phyloP scores from a whole-genome alignment of 352 stramenopile genomes.

The Globisporangium polare region DNA sequence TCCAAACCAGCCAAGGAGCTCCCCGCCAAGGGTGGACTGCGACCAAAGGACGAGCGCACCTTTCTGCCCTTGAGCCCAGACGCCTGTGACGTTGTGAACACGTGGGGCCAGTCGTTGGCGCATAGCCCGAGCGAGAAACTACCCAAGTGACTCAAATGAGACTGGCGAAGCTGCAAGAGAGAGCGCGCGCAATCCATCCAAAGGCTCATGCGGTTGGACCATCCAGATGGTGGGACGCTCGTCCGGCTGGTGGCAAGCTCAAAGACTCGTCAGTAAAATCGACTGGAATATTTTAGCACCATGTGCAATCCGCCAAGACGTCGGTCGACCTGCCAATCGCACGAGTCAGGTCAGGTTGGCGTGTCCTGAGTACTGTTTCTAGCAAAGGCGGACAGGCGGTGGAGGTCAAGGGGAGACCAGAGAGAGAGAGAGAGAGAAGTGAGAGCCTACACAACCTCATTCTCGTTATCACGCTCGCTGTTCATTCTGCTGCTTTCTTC shows the following conservation, averaged over 20 bases:
- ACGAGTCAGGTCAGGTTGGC: neutral
- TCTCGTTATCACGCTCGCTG: neutral
- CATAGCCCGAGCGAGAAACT: neutral
- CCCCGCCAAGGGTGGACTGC: neutral
- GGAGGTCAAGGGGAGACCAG: neutral
- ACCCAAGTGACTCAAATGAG: neutral
- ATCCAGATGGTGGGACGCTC: neutral
- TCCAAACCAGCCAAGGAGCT: neutral
- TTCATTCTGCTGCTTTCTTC: neutral
- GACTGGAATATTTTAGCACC: no score
- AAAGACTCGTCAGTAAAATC: no score
- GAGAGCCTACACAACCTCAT: neutral
- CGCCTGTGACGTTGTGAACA: neutral
- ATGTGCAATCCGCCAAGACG: neutral
- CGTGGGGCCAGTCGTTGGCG: neutral
- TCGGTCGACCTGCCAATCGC: neutral
- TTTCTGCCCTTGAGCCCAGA: constrained; percentile 4
- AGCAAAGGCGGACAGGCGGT: no score
- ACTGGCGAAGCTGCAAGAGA: neutral
- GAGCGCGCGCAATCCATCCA: neutral
- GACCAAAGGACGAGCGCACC: neutral
- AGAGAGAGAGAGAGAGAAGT: no score
- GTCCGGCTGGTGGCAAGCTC: neutral
- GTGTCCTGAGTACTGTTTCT: no score
- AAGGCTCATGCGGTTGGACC: neutral